A percentile compares a stretch with the other conserved stretches of the same genome.
phyloP scores from a whole-genome alignment of 1,139 yeast species.

The Yamadazyma spencermartinsiae region DNA sequence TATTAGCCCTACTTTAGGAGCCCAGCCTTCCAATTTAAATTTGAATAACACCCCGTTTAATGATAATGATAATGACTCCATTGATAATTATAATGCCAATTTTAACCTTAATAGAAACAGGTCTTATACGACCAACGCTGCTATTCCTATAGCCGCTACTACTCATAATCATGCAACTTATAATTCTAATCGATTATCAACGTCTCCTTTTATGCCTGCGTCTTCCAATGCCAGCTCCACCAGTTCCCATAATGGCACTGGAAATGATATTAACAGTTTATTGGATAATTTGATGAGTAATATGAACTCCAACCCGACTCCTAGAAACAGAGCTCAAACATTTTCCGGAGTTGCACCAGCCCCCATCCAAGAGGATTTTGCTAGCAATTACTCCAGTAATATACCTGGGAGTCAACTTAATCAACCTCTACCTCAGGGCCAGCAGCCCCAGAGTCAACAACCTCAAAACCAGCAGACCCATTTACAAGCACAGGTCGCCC shows the following conservation, averaged over 20 bases:
- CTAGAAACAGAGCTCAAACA: slow-evolving; percentile 45
- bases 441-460: slow-evolving; percentile 14
- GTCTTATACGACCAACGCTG: slow-evolving; percentile 51
- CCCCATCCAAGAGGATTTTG: slow-evolving; percentile 19
- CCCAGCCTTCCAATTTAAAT: slow-evolving; percentile 22
- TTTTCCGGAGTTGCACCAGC: slow-evolving; percentile 40
- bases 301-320: slow-evolving; percentile 13
- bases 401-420: neutral
- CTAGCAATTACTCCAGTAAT: neutral
- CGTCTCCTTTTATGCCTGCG: slow-evolving; percentile 19
- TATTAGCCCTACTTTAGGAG: slow-evolving; percentile 33
- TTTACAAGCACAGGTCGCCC: slow-evolving; percentile 8
- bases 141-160: slow-evolving; percentile 21
- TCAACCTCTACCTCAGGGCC: neutral
- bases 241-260: neutral
- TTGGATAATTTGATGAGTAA: slow-evolving; percentile 36
- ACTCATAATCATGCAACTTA: slow-evolving; percentile 3
- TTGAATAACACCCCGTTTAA: slow-evolving; percentile 8
- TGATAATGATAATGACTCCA: slow-evolving; percentile 5
- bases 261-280: slow-evolving; percentile 31
- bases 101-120: slow-evolving; percentile 33
- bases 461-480: no score
- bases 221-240: slow-evolving; percentile 9
- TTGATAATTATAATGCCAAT: slow-evolving; percentile 6
- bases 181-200: slow-evolving; percentile 7